A percentile compares a stretch with the other conserved stretches of the same genome.
Evolutionary conservation across 495 filamentous ascomycete genomes (phyloP).

Genomic region (Cenococcum geophilum): DNA sequence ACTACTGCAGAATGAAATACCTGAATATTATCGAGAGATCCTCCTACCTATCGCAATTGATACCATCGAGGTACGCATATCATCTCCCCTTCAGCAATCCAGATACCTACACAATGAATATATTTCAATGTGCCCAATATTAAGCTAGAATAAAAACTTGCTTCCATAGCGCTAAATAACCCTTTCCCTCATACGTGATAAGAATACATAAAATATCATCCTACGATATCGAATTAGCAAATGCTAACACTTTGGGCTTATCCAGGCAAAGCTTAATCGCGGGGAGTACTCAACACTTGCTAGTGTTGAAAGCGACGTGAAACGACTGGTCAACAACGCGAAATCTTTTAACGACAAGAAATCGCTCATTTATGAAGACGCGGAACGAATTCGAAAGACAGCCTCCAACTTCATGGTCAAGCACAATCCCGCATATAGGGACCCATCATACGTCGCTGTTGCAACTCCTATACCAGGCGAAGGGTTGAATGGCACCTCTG

Average conservation of each 20-base stretch:
- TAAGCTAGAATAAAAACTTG: background rate
- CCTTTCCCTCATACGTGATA: slow-evolving; percentile 3
- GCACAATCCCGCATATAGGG: slow-evolving; percentile 65
- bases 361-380: slow-evolving; percentile 62
- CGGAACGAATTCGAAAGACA: slow-evolving; percentile 67
- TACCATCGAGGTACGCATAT: slow-evolving; percentile 52
- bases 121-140: background rate
- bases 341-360: slow-evolving; percentile 64
- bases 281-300: slow-evolving; percentile 58
- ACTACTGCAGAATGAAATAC: slow-evolving; percentile 44
- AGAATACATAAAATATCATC: background rate
- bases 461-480: slow-evolving; percentile 57
- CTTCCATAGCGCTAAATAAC: background rate
- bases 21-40: slow-evolving; percentile 69
- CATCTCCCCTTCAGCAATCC: background rate
- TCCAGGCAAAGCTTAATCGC: slow-evolving; percentile 53
- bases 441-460: slow-evolving; percentile 52
- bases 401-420: slow-evolving; percentile 70
- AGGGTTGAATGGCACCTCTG: background rate
- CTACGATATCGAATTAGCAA: background rate
- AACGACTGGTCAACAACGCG: slow-evolving; percentile 70
- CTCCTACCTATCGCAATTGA: slow-evolving; percentile 69
- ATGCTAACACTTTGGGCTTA: slow-evolving; percentile 3
- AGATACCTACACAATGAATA: background rate
- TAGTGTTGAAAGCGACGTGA: slow-evolving; percentile 63